A percentile compares a stretch with the other conserved stretches of the same genome.
phyloP scores from a whole-genome alignment of 768 basidiomycete genomes.

The Xerocomellus intermedius region DNA sequence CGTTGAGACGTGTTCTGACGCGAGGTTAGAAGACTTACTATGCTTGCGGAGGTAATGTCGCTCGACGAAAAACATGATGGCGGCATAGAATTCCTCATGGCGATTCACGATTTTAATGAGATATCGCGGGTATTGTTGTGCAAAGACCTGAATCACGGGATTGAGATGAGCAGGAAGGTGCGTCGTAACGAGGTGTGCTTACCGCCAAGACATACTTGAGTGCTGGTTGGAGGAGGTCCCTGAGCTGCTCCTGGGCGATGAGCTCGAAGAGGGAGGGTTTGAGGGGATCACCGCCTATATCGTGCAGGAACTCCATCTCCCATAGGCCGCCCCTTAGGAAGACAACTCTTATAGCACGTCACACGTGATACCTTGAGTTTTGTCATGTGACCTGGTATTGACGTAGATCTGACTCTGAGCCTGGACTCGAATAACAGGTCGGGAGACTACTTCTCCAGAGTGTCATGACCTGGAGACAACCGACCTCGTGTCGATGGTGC shows the following conservation, averaged over 20 bases:
- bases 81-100: slow-evolving; percentile 95
- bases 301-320: slow-evolving; percentile 90
- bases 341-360: no score
- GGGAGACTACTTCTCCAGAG: no score
- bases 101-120: slow-evolving; percentile 86
- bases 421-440: no score
- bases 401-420: no score
- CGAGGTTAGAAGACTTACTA: slow-evolving; percentile 46
- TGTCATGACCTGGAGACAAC: no score
- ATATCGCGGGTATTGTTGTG: slow-evolving; percentile 92
- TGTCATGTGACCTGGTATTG: slow-evolving; percentile 22
- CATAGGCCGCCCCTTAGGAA: no score
- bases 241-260: slow-evolving; percentile 89
- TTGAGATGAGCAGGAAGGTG: neutral
- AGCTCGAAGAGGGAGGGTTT: slow-evolving; percentile 90
- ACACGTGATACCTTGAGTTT: slow-evolving; percentile 29
- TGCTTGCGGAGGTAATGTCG: slow-evolving; percentile 85
- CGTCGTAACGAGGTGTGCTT: slow-evolving; percentile 29
- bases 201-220: slow-evolving; percentile 92
- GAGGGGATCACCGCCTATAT: slow-evolving; percentile 66
- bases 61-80: slow-evolving; percentile 87
- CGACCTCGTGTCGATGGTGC: neutral
- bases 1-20: neutral
- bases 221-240: slow-evolving; percentile 90
- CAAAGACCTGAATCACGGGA: slow-evolving; percentile 68